Conservation (phyloP, 352 stramenopile species). For the Pythium periplocum region DNA sequence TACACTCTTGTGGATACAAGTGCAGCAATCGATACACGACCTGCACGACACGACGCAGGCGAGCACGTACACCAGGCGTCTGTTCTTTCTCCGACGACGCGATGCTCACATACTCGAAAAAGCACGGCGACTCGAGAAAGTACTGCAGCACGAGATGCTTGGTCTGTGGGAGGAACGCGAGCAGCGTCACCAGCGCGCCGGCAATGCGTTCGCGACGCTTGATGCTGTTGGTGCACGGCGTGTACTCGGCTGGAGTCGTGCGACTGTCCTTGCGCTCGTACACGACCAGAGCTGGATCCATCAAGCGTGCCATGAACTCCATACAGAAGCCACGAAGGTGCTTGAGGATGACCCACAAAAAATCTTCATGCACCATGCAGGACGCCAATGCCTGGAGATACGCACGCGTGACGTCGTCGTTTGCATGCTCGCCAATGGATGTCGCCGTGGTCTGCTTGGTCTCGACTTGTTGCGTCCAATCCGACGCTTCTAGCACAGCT, state of each 20-base stretch:
- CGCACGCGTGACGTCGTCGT: slow-evolving; percentile 8
- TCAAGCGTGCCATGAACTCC: slow-evolving; percentile 62
- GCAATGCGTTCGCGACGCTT: slow-evolving; percentile 47
- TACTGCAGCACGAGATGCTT: slow-evolving; percentile 58
- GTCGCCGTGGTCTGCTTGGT: background rate
- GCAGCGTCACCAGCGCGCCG: slow-evolving; percentile 42
- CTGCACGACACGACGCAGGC: slow-evolving; percentile 49
- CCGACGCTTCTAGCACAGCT: slow-evolving; percentile 11
- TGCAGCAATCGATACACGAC: slow-evolving; percentile 56
- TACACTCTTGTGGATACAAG: slow-evolving; percentile 44
- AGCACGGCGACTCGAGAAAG: slow-evolving; percentile 60
- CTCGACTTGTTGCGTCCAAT: slow-evolving; percentile 7
- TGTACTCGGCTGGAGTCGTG: slow-evolving; percentile 5
- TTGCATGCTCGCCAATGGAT: background rate
- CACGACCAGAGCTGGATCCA: slow-evolving; percentile 39
- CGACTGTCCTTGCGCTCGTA: slow-evolving; percentile 23
- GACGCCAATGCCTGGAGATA: slow-evolving; percentile 53
- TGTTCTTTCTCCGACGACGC: slow-evolving; percentile 23
- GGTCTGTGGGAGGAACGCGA: slow-evolving; percentile 47
- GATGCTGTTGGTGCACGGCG: slow-evolving; percentile 37
- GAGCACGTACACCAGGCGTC: slow-evolving; percentile 18
- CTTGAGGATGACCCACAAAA: slow-evolving; percentile 40
- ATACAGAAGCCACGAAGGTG: slow-evolving; percentile 66
- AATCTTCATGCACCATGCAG: slow-evolving; percentile 42
- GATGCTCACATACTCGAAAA: slow-evolving; percentile 68